Conservation (phyloP, 495 filamentous ascomycete species). For the Jackrogersella minutella region DNA sequence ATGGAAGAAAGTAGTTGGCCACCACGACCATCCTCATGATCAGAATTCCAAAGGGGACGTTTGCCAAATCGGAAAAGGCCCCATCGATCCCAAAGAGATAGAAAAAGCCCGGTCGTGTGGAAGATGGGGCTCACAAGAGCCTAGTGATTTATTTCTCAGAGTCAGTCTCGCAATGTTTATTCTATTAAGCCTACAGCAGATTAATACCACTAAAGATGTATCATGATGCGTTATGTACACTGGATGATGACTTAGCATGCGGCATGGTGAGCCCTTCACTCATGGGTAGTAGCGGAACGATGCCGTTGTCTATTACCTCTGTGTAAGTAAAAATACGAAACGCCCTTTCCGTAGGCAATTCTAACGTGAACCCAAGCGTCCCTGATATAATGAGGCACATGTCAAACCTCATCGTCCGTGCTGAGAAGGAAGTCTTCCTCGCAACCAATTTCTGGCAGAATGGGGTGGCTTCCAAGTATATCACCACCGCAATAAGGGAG, state of each 20-base stretch:
- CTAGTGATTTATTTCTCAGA: conserved; percentile 72
- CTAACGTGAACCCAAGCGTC: conserved; percentile 48
- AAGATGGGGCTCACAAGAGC: conserved; percentile 69
- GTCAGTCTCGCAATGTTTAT: conserved; percentile 43
- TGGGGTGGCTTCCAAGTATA: conserved; percentile 68
- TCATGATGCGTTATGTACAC: conserved; percentile 67
- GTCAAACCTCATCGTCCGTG: conserved; percentile 76
- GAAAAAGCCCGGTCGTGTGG: conserved; percentile 66
- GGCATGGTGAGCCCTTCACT: conserved; percentile 73
- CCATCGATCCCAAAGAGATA: conserved; percentile 53
- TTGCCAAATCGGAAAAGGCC: conserved; percentile 33
- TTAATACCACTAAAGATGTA: conserved; percentile 59
- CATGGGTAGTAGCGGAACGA: conserved; percentile 71
- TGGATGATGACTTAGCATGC: conserved; percentile 62
- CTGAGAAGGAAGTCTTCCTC: conserved; percentile 73
- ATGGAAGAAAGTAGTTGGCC: conserved; percentile 63
- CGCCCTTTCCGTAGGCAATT: neutral
- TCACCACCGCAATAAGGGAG: conserved; percentile 73
- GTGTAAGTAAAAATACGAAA: conserved; percentile 49
- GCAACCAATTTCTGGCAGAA: conserved; percentile 80
- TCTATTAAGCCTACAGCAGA: neutral
- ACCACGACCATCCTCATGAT: conserved; percentile 18
- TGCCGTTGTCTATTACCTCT: conserved; percentile 75
- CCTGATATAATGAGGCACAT: conserved; percentile 77
- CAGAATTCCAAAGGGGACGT: conserved; percentile 31